Conservation (phyloP, 2,329 filamentous ascomycete genomes). For the Dactylonectria macrodidyma region DNA sequence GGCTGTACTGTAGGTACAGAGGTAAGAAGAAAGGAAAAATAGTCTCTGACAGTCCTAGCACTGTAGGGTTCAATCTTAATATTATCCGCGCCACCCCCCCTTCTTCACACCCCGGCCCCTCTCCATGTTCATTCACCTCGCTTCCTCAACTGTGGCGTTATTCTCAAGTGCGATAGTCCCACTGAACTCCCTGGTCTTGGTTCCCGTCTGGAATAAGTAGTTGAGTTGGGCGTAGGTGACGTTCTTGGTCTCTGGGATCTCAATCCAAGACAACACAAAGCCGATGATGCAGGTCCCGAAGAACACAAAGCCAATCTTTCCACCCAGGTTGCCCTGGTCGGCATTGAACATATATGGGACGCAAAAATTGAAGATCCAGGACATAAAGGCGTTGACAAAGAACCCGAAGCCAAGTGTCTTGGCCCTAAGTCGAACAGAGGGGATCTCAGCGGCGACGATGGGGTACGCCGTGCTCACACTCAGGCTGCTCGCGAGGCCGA, state of each 20-base stretch:
- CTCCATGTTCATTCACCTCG: too few relatives aligned
- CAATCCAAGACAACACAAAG: not conserved
- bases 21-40: too few relatives aligned
- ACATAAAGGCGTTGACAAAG: not conserved
- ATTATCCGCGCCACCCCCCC: too few relatives aligned
- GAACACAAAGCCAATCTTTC: constrained; percentile 5
- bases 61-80: too few relatives aligned
- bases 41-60: too few relatives aligned
- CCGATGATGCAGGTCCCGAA: not conserved
- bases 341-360: constrained; percentile 14
- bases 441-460: constrained; percentile 6
- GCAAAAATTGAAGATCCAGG: not conserved
- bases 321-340: constrained; percentile 9
- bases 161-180: too few relatives aligned
- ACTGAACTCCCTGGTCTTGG: too few relatives aligned
- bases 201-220: too few relatives aligned
- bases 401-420: not conserved
- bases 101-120: too few relatives aligned
- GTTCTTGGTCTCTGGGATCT: constrained; percentile 9
- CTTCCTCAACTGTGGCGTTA: too few relatives aligned
- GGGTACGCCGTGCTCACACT: not conserved
- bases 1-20: too few relatives aligned
- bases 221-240: not conserved
- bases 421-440: not conserved
- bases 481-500: not conserved